Evolutionary conservation across 495 filamentous ascomycete genomes (phyloP).

Genomic region (Patellaria atrata): DNA sequence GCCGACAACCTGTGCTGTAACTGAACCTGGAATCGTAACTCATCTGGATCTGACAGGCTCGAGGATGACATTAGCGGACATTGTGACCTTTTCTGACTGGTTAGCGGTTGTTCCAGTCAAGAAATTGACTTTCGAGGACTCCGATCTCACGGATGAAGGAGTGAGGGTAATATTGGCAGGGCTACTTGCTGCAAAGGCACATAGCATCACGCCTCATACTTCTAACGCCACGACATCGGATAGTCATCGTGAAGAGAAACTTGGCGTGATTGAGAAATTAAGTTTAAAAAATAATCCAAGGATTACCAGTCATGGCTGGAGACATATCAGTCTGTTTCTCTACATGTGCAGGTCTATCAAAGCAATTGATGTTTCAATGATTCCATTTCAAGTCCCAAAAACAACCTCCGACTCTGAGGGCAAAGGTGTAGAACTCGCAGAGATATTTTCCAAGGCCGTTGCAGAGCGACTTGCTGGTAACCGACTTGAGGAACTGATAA

Average conservation of each 20-base stretch:
- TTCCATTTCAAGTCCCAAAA: constrained; percentile 41
- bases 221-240: constrained; percentile 26
- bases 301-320: constrained; percentile 78
- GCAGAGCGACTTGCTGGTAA: constrained; percentile 58
- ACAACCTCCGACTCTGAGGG: constrained; percentile 1
- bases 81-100: constrained; percentile 81
- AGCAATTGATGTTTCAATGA: constrained; percentile 70
- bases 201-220: constrained; percentile 9
- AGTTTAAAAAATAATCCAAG: constrained; percentile 81
- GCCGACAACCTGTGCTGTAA: constrained; percentile 41
- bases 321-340: constrained; percentile 76
- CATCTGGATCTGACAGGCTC: constrained; percentile 75
- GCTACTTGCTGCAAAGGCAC: constrained; percentile 60
- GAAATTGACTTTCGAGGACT: constrained; percentile 72
- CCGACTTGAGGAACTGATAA: constrained; percentile 67
- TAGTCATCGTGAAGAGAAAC: constrained; percentile 32
- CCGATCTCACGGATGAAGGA: constrained; percentile 71
- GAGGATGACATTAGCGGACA: constrained; percentile 65
- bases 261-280: constrained; percentile 71
- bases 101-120: constrained; percentile 84
- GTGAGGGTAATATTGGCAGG: constrained; percentile 75
- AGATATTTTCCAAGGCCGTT: constrained; percentile 58
- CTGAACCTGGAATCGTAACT: constrained; percentile 56
- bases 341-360: constrained; percentile 79
- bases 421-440: constrained; percentile 36